Evolutionary conservation across 2,329 filamentous ascomycete species (phyloP).

Genomic region (Zymoseptoria crescenta): DNA sequence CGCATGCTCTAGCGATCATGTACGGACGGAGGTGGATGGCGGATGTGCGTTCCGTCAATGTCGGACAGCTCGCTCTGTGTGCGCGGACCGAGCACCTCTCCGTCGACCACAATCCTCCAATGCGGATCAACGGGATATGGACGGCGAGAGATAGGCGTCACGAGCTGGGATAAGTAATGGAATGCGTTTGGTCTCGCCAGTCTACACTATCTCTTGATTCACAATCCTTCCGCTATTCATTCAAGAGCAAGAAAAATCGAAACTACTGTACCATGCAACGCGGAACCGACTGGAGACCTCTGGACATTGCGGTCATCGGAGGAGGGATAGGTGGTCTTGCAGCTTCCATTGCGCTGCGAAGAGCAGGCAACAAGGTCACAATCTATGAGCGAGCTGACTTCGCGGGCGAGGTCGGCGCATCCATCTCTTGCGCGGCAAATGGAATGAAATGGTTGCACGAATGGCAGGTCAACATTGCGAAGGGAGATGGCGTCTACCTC

Average conservation of each 20-base stretch:
- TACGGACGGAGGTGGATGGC: background rate
- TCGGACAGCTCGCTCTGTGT: background rate
- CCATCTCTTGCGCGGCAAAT: slow-evolving; percentile 61
- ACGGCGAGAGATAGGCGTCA: background rate
- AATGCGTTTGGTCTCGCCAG: background rate
- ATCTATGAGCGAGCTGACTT: slow-evolving; percentile 59
- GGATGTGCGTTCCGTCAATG: background rate
- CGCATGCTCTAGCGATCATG: background rate
- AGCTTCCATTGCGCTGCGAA: slow-evolving; percentile 45
- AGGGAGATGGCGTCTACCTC: slow-evolving; percentile 58
- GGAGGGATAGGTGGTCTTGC: slow-evolving; percentile 49
- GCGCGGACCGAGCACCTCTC: background rate
- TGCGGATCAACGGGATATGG: background rate
- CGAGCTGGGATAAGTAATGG: background rate
- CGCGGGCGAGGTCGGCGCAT: slow-evolving; percentile 60
- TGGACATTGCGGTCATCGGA: slow-evolving; percentile 37
- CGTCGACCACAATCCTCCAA: no score
- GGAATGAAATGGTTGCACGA: slow-evolving; percentile 62
- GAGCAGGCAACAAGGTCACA: slow-evolving; percentile 49
- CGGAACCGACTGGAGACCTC: slow-evolving; percentile 17
- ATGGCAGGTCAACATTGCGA: slow-evolving; percentile 57
- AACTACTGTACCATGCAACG: slow-evolving; percentile 11
- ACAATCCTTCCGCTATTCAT: background rate
- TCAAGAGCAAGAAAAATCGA: background rate
- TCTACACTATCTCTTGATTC: background rate